Evolutionary conservation across 768 basidiomycete genomes (phyloP).

Genomic region (Leccinum pellstonianum): DNA sequence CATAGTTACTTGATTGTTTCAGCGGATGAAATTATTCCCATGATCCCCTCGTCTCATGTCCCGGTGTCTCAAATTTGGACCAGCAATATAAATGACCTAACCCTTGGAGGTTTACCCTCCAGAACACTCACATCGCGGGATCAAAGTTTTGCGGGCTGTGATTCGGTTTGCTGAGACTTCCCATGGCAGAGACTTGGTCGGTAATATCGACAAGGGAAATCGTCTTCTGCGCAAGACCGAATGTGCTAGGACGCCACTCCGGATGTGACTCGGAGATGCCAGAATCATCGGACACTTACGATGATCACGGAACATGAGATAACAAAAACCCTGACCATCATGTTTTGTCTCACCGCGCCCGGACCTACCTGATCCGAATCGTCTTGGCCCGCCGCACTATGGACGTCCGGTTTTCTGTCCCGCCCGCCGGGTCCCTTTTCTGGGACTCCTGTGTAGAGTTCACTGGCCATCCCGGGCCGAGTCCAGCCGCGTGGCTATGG

Average conservation of each 20-base stretch:
- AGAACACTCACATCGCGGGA: no score
- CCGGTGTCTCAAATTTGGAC: background rate
- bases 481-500: no score
- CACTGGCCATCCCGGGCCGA: no score
- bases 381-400: no score
- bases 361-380: background rate
- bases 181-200: background rate
- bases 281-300: no score
- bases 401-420: no score
- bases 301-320: slow-evolving; percentile 22
- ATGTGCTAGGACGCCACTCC: slow-evolving; percentile 46
- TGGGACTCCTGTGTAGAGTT: no score
- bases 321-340: slow-evolving; percentile 28
- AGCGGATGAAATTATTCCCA: background rate
- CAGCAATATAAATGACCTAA: background rate
- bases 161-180: background rate
- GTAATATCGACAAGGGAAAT: background rate
- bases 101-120: no score
- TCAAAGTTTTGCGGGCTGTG: background rate
- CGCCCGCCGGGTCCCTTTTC: no score
- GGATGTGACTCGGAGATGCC: slow-evolving; percentile 19
- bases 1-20: background rate
- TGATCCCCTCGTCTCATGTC: background rate
- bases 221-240: slow-evolving; percentile 38
- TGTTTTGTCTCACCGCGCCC: slow-evolving; percentile 34